Evolutionary conservation across 768 basidiomycete genomes (phyloP).

Genomic region (Boletus eberwhitei): DNA sequence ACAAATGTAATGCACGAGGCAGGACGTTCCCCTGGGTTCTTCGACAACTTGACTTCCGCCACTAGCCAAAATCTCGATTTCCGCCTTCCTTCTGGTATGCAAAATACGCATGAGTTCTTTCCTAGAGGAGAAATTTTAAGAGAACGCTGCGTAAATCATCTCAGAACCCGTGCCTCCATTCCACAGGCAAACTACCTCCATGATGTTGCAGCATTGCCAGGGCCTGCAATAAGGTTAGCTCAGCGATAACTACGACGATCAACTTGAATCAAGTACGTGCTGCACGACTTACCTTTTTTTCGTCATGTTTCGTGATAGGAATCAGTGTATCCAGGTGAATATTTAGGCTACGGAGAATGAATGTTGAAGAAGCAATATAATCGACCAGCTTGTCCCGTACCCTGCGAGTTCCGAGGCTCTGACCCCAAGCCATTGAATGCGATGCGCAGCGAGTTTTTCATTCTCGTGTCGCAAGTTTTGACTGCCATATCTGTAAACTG

Average conservation of each 20-base stretch:
- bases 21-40: constrained; percentile 9
- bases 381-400: constrained; percentile 37
- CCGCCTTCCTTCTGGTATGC: constrained; percentile 82
- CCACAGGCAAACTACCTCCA: constrained; percentile 41
- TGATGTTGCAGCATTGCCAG: constrained; percentile 54
- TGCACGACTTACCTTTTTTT: constrained; percentile 58
- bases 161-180: constrained; percentile 61
- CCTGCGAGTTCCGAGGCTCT: constrained; percentile 60
- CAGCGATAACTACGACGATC: background rate
- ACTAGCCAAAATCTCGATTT: constrained; percentile 69
- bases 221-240: constrained; percentile 46
- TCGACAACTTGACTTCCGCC: background rate
- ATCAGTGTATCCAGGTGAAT: constrained; percentile 60
- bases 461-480: constrained; percentile 66
- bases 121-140: constrained; percentile 38
- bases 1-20: constrained; percentile 27
- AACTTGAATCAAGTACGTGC: background rate
- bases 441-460: constrained; percentile 58
- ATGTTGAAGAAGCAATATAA: background rate
- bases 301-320: constrained; percentile 66
- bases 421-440: constrained; percentile 81
- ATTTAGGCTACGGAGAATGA: constrained; percentile 44
- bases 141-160: background rate
- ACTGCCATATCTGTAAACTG: constrained; percentile 84
- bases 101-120: constrained; percentile 81